Base-by-base conservation (phyloP, 1,284 basidiomycete genomes). In the Apiotrichum akiyoshidainum region DNA sequence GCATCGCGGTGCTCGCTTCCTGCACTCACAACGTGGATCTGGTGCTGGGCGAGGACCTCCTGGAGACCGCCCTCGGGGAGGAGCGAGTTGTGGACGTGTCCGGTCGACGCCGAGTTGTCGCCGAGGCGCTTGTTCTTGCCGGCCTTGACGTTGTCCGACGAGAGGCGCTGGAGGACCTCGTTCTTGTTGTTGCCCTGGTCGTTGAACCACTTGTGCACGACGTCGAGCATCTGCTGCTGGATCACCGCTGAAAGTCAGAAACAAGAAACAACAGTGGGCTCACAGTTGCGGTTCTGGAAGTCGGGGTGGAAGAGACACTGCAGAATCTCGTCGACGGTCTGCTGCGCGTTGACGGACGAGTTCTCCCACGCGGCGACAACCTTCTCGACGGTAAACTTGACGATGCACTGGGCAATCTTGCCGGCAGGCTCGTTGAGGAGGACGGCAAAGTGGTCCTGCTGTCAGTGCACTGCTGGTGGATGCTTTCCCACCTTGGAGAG, bases 301-400 rank as follows among this genome's bases (percentile, higher is more conserved):
- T 90, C 87, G 90, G 91, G 73, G 94, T 50, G 90, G 83, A 93
- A 90, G 83, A 94, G 76, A 78, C 86, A 87, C 65, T 87, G 81
- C 7, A 92, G 77, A 58, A 90, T 81, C 31, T 90, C 85, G 54
- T 90, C 87, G 1, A 83, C 85, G 9, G 85, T 72, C 45, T 82
- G 77, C 59, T 83, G 80, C 7, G 86, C 82, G 67, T 87, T 84
- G 48, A 86, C 74, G 1, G 82, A 84, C 42, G 67, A 73, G 68
- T 91, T 86, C 65, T 89, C 87, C 92, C 93, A 96, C 1, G 92
- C 91, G 68, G 86, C 87, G 46, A 87, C 87, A 17, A 96, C 75
- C 37, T 73, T 71, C 61, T 77, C 78, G 61, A 82, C 81, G 3
- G 81, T 60, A 61, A 74, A 72, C 50, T 73, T 68, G 44, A 91